phyloP scores from a whole-genome alignment of 1,284 basidiomycete species.

The Puccinia sorghi region DNA sequence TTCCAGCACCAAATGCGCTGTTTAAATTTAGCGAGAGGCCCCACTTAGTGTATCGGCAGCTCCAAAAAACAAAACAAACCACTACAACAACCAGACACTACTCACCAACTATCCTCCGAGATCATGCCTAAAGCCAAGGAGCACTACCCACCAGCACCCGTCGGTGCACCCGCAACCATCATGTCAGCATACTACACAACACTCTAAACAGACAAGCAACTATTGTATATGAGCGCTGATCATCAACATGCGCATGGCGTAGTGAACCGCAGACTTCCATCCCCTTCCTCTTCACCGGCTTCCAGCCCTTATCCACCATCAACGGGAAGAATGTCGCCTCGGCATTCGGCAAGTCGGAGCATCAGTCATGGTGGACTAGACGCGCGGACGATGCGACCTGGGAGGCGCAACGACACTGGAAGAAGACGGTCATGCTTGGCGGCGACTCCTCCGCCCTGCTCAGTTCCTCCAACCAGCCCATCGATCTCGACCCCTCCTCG shows the following conservation, averaged over 20 bases:
- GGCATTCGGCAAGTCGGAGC: conserved; percentile 48
- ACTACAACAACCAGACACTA: no score
- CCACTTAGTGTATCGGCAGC: no score
- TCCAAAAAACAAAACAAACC: no score
- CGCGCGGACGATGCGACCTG: conserved; percentile 43
- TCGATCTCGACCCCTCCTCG: not conserved
- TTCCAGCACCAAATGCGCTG: no score
- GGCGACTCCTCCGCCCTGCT: conserved; percentile 32
- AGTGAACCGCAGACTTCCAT: conserved; percentile 12
- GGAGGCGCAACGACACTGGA: conserved; percentile 49
- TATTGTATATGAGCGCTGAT: no score
- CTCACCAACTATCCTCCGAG: no score
- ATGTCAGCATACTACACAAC: not conserved
- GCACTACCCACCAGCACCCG: not conserved
- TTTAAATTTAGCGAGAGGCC: no score
- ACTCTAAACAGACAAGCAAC: no score
- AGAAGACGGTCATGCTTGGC: conserved; percentile 49
- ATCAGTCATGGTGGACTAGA: conserved; percentile 51
- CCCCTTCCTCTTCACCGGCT: conserved; percentile 43
- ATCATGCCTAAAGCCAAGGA: conserved; percentile 38
- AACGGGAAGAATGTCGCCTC: conserved; percentile 51
- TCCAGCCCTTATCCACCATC: conserved; percentile 48
- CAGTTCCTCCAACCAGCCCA: not conserved
- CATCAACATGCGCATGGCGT: not conserved
- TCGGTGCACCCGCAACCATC: conserved; percentile 12